phyloP scores from a whole-genome alignment of 2,329 filamentous ascomycete genomes.

The Fusarium armeniacum region DNA sequence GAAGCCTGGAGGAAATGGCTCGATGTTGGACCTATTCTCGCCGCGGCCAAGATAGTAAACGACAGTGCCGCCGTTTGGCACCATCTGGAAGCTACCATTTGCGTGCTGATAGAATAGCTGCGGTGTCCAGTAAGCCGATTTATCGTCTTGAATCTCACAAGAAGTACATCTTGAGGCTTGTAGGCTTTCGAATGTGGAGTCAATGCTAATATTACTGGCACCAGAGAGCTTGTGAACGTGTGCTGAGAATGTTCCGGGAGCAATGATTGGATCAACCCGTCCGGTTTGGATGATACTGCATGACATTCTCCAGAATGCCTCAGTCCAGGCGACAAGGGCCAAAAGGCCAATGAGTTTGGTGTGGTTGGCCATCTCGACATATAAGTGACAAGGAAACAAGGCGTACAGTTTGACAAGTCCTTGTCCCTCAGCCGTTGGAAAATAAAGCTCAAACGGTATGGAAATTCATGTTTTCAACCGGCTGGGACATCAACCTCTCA shows the following conservation, averaged over 20 bases:
- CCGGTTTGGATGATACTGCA: conserved; percentile 45
- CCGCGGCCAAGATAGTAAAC: conserved; percentile 46
- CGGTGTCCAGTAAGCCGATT: conserved; percentile 47
- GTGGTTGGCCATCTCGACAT: conserved; percentile 28
- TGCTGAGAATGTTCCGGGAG: conserved; percentile 38
- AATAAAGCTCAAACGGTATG: conserved; percentile 10
- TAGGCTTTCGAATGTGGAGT: conserved; percentile 32
- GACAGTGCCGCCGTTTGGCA: conserved; percentile 43
- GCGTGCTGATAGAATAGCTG: conserved; percentile 44
- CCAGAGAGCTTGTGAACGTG: conserved; percentile 46
- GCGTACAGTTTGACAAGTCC: conserved; percentile 9
- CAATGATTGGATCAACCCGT: conserved; percentile 43
- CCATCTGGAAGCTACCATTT: conserved; percentile 45
- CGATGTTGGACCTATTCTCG: conserved; percentile 43
- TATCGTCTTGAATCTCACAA: conserved; percentile 45
- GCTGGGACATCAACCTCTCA: conserved; percentile 30
- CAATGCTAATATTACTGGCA: conserved; percentile 42
- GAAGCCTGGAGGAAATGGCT: conserved; percentile 45
- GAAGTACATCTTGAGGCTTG: conserved; percentile 44
- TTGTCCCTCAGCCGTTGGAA: conserved; percentile 21
- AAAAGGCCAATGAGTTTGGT: conserved; percentile 28
- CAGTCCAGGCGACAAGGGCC: conserved; percentile 17
- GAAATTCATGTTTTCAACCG: not conserved
- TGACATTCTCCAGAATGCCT: conserved; percentile 48
- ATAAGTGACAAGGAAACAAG: conserved; percentile 23